Percentiles rank a stretch among this genome's conserved stretches.
phyloP scores from a whole-genome alignment of 371 early-diverging fungal genomes.

The Mortierella polycephala region DNA sequence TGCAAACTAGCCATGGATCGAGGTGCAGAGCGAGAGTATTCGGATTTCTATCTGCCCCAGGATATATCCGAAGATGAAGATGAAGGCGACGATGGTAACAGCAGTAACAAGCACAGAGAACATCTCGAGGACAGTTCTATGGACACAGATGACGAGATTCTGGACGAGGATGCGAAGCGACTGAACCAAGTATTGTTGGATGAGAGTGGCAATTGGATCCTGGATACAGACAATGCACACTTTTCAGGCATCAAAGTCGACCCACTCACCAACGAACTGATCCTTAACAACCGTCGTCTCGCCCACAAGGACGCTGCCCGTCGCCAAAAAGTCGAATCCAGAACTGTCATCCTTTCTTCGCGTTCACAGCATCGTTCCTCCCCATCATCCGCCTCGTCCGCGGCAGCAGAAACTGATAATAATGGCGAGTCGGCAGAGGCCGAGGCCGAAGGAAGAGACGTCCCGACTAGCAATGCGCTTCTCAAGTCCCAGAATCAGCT shows the following conservation, averaged over 20 bases:
- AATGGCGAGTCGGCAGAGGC: not conserved
- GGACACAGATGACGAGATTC: slow-evolving; percentile 9
- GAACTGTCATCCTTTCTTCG: slow-evolving; percentile 26
- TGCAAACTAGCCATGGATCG: slow-evolving; percentile 72
- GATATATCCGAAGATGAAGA: slow-evolving; percentile 21
- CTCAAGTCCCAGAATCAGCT: slow-evolving; percentile 44
- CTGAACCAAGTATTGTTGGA: slow-evolving; percentile 42
- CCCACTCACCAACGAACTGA: slow-evolving; percentile 47
- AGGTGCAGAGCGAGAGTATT: slow-evolving; percentile 66
- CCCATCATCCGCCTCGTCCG: not conserved
- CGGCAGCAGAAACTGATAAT: not conserved
- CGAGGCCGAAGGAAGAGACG: not conserved
- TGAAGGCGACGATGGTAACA: slow-evolving; percentile 8
- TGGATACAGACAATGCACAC: slow-evolving; percentile 11
- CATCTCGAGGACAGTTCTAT: slow-evolving; percentile 28
- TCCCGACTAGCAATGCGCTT: slow-evolving; percentile 8
- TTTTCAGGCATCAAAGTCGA: slow-evolving; percentile 33
- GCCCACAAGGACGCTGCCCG: slow-evolving; percentile 52
- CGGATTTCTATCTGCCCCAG: slow-evolving; percentile 70
- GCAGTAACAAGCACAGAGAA: slow-evolving; percentile 10
- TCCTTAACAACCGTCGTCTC: slow-evolving; percentile 50
- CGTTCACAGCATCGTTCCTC: slow-evolving; percentile 19
- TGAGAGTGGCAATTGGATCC: slow-evolving; percentile 52
- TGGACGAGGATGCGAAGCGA: slow-evolving; percentile 36
- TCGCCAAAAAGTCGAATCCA: slow-evolving; percentile 44